Percentiles rank a stretch among this genome's conserved stretches.
phyloP scores from a whole-genome alignment of 2,329 filamentous ascomycete genomes.

The Calonectria leucothoes region DNA sequence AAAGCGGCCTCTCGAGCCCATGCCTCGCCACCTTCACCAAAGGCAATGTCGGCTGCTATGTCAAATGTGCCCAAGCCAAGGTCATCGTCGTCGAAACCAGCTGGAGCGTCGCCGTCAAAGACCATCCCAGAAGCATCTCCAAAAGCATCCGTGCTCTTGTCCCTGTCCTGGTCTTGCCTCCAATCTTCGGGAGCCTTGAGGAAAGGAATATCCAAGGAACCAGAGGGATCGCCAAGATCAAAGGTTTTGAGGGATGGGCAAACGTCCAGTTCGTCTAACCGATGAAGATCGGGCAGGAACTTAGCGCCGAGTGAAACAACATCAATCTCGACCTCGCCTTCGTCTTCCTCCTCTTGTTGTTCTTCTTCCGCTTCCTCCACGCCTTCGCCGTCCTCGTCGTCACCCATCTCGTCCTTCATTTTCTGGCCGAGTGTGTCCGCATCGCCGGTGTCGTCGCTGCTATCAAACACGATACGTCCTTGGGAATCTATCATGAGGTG shows the following conservation, averaged over 20 bases:
- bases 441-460: slow-evolving; percentile 85
- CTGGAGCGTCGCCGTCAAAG: slow-evolving; percentile 86
- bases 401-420: slow-evolving; percentile 53
- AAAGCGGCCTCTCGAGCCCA: slow-evolving; percentile 93
- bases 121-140: slow-evolving; percentile 83
- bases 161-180: slow-evolving; percentile 76
- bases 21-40: slow-evolving; percentile 94
- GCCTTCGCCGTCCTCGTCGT: slow-evolving; percentile 48
- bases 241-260: slow-evolving; percentile 96
- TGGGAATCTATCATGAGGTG: slow-evolving; percentile 95
- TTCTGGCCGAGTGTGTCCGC: slow-evolving; percentile 49
- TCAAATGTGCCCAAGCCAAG: slow-evolving; percentile 79
- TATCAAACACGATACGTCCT: slow-evolving; percentile 97
- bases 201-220: slow-evolving; percentile 90
- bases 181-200: slow-evolving; percentile 90
- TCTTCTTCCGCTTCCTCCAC: slow-evolving; percentile 50
- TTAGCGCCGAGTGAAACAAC: slow-evolving; percentile 77
- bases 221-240: slow-evolving; percentile 87
- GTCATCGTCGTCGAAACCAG: slow-evolving; percentile 80
- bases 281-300: slow-evolving; percentile 86
- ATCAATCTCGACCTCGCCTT: slow-evolving; percentile 77
- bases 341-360: slow-evolving; percentile 59
- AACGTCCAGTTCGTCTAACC: slow-evolving; percentile 87
- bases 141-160: slow-evolving; percentile 63
- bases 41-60: slow-evolving; percentile 79